Conservation (phyloP, 169 alveolate species). For the Plasmodium adleri region DNA sequence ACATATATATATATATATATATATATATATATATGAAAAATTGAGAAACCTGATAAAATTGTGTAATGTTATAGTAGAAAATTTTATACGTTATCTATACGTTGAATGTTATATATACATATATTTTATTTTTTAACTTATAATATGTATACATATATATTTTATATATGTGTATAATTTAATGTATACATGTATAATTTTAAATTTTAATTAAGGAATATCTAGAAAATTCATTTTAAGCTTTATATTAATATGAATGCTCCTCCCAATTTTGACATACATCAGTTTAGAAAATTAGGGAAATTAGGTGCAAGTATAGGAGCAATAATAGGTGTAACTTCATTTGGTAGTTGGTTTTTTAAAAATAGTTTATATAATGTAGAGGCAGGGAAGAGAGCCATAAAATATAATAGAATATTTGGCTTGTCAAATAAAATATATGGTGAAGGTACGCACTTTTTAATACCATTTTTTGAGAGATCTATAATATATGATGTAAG, state of each 20-base stretch:
- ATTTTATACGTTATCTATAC: too few species aligned
- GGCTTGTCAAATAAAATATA: constrained; percentile 87
- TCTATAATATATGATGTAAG: constrained; percentile 96
- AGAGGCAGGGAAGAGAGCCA: constrained; percentile 97
- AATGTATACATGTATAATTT: neutral
- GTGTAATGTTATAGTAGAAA: too few species aligned
- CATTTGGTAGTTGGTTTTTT: constrained; percentile 73
- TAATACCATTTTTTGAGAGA: constrained; percentile 95
- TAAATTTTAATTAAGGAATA: neutral
- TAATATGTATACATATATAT: too few species aligned
- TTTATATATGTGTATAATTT: too few species aligned
- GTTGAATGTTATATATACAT: too few species aligned
- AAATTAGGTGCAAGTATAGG: constrained; percentile 64
- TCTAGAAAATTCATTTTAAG: neutral
- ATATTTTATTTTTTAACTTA: too few species aligned
- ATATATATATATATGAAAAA: too few species aligned
- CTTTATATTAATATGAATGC: constrained; percentile 19
- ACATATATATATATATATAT: too few species aligned
- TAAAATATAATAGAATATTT: constrained; percentile 90
- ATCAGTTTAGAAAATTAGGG: constrained; percentile 51
- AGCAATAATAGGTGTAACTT: constrained; percentile 61
- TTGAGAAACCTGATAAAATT: too few species aligned
- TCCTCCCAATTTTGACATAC: constrained; percentile 63
- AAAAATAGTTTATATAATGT: constrained; percentile 86
- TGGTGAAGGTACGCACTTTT: constrained; percentile 97